Evolutionary conservation across 1,284 basidiomycete genomes (phyloP).

Genomic region (Schizophyllum commune): DNA sequence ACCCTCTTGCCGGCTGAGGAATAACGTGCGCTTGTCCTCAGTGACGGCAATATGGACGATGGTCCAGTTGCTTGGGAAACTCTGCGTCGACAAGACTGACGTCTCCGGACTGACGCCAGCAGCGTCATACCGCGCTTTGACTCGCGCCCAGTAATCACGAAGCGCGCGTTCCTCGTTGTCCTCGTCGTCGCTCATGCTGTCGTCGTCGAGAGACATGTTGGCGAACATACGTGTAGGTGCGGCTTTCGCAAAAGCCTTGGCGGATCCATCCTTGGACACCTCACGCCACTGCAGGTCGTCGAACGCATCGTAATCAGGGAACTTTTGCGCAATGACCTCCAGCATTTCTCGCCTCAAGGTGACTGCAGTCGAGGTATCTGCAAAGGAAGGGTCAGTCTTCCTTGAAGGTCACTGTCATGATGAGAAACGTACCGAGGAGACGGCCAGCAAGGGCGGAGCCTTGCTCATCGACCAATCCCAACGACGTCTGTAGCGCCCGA

Average conservation of each 20-base stretch:
- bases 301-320: slow-evolving; percentile 28
- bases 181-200: slow-evolving; percentile 30
- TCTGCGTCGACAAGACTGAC: slow-evolving; percentile 26
- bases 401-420: neutral
- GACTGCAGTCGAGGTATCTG: slow-evolving; percentile 65
- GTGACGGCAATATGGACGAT: slow-evolving; percentile 81
- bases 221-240: slow-evolving; percentile 12
- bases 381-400: slow-evolving; percentile 1
- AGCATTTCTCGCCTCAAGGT: slow-evolving; percentile 77
- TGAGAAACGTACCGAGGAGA: slow-evolving; percentile 52
- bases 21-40: slow-evolving; percentile 75
- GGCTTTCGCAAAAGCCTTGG: slow-evolving; percentile 13
- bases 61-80: slow-evolving; percentile 77
- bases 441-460: slow-evolving; percentile 50
- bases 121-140: slow-evolving; percentile 19
- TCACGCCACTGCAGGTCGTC: slow-evolving; percentile 70
- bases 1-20: slow-evolving; percentile 75
- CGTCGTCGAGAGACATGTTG: slow-evolving; percentile 21
- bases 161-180: slow-evolving; percentile 50
- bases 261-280: slow-evolving; percentile 35
- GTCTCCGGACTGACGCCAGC: slow-evolving; percentile 27
- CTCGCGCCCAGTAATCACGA: slow-evolving; percentile 32
- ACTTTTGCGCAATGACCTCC: slow-evolving; percentile 63
- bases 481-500: slow-evolving; percentile 68
- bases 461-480: slow-evolving; percentile 50